Evolutionary conservation across 2,329 filamentous ascomycete genomes (phyloP).

Genomic region (Dothistroma pini): DNA sequence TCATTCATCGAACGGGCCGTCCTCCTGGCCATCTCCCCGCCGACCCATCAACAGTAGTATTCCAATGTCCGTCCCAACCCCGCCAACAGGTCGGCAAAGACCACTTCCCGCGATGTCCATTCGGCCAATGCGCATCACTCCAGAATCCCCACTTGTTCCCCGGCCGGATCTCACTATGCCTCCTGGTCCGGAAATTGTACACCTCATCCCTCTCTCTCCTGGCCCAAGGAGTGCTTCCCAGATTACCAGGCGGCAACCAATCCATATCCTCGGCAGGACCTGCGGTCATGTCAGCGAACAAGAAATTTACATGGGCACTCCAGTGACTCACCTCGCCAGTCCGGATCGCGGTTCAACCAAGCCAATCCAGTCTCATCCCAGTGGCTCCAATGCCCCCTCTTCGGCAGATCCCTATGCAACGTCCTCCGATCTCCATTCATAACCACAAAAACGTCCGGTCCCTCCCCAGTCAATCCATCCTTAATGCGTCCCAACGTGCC

Average conservation of each 20-base stretch:
- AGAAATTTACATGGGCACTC: not conserved
- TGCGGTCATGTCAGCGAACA: not conserved
- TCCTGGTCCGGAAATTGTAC: conserved; percentile 31
- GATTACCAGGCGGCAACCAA: conserved; percentile 31
- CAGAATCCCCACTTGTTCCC: conserved; percentile 23
- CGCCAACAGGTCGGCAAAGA: conserved; percentile 23
- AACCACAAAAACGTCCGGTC: conserved; percentile 46
- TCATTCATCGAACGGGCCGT: conserved; percentile 16
- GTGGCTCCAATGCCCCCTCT: conserved; percentile 36
- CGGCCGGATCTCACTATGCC: conserved; percentile 21
- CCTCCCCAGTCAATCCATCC: conserved; percentile 41
- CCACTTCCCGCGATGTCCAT: conserved; percentile 21
- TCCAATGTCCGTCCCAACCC: conserved; percentile 26
- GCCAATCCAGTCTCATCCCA: conserved; percentile 30
- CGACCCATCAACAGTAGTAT: conserved; percentile 26
- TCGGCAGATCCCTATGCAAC: conserved; percentile 38
- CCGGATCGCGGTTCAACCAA: conserved; percentile 12
- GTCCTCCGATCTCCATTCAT: conserved; percentile 38
- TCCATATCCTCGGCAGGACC: conserved; percentile 33
- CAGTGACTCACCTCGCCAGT: conserved; percentile 36
- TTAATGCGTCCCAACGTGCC: conserved; percentile 40
- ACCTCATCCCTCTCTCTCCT: conserved; percentile 14
- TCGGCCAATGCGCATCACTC: conserved; percentile 30
- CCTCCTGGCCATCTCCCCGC: conserved; percentile 26
- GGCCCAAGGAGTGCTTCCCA: conserved; percentile 23